Base-by-base conservation (phyloP, 768 basidiomycete species). In the Mycena alexandri region DNA sequence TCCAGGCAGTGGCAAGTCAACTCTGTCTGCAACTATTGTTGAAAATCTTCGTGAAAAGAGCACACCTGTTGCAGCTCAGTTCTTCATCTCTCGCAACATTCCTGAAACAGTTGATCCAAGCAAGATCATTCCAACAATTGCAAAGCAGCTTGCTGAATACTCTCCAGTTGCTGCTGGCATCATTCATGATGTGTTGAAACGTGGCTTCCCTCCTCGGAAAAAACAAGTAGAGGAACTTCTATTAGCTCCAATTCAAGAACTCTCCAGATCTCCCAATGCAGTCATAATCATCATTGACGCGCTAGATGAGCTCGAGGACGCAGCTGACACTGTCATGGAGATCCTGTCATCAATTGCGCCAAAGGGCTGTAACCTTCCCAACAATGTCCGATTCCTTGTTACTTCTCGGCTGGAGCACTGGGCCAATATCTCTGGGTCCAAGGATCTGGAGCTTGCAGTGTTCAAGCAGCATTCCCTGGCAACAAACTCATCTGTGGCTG, bases 251-350 rank as follows among this genome's bases (percentile, higher is more conserved):
- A n/a, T n/a, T 56, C 24, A 29, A 29, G 43, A 58, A 58, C 42
- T 58, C 43, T 44, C 43, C 43, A 22, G 42, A 43, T 55, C 54
- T 19, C 17, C 0, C 21, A n/a, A 0, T 6, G 29, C n/a, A 11
- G 56, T 58, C 56, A 58, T 58, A 25, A 58, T 58, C 9, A 16
- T 58, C 43, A 58, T 58, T 19, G 56, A 58, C 46, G 56, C 56
- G n/a, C 56, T 58, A 11, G 56, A 58, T 6, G 56, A 58, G 43
- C 56, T 58, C 25, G 11, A 33, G 25, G 19, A n/a, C 13, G 42
- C 56, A 1, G 43, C 24, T 34, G 8, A 21, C 17, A 58, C 25
- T 34, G 56, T 46, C 7, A 11, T 11, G 11, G 43, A 44, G 43
- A 58, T 58, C 4, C 56, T 58, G 43, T 44, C 11, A 34, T 21